phyloP scores from a whole-genome alignment of 768 basidiomycete species.

The Panaeolus papilionaceus region DNA sequence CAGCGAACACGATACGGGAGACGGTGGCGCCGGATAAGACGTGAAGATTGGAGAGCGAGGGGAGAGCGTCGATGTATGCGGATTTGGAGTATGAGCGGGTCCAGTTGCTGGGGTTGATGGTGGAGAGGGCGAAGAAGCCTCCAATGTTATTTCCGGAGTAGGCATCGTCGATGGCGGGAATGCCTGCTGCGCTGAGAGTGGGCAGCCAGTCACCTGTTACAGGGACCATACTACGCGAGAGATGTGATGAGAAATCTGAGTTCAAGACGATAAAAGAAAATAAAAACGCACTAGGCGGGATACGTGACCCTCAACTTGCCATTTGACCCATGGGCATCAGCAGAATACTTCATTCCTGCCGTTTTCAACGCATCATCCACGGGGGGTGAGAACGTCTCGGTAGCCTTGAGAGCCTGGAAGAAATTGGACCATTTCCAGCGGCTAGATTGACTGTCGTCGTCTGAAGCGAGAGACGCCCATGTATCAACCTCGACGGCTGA shows the following conservation, averaged over 20 bases:
- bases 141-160: conserved; percentile 59
- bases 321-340: conserved; percentile 52
- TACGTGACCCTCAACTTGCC: conserved; percentile 53
- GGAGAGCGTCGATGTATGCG: conserved; percentile 70
- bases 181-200: conserved; percentile 54
- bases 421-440: conserved; percentile 56
- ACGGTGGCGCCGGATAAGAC: conserved; percentile 68
- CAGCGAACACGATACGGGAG: conserved; percentile 55
- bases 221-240: conserved; percentile 54
- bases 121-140: conserved; percentile 58
- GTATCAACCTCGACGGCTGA: conserved; percentile 55
- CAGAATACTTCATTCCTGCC: conserved; percentile 52
- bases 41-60: conserved; percentile 66
- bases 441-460: conserved; percentile 41
- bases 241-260: conserved; percentile 24
- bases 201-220: conserved; percentile 64
- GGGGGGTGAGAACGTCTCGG: conserved; percentile 66
- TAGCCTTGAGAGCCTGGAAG: conserved; percentile 51
- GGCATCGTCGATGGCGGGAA: conserved; percentile 49
- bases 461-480: conserved; percentile 46
- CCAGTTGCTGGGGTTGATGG: conserved; percentile 70
- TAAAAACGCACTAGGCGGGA: conserved; percentile 58
- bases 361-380: conserved; percentile 40
- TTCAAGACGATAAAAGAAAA: background rate
- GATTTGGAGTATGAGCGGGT: conserved; percentile 72